Evolutionary conservation across 1,139 yeast genomes (phyloP).

Genomic region (Scheffersomyces segobiensis): DNA sequence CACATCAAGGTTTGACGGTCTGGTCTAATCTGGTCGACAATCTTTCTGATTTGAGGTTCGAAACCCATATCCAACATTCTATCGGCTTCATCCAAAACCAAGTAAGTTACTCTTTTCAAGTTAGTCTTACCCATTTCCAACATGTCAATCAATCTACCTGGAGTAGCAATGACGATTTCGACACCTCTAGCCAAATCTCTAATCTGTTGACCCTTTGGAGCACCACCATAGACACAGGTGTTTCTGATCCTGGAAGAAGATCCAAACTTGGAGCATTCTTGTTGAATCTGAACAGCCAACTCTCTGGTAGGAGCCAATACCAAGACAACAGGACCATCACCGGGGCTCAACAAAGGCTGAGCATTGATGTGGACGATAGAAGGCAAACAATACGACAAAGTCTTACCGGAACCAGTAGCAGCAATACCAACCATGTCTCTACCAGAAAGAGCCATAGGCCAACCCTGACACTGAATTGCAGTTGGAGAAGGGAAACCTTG

Average conservation of each 20-base stretch:
- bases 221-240: constrained; percentile 99
- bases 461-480: constrained; percentile 97
- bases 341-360: constrained; percentile 87
- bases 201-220: constrained; percentile 95
- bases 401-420: constrained; percentile 98
- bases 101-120: constrained; percentile 92
- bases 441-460: constrained; percentile 99
- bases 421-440: constrained; percentile 99
- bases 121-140: constrained; percentile 93
- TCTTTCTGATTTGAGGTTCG: constrained; percentile 94
- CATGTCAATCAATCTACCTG: constrained; percentile 98
- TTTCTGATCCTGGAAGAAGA: constrained; percentile 88
- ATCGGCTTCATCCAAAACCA: constrained; percentile 96
- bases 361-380: constrained; percentile 97
- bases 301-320: constrained; percentile 99
- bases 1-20: constrained; percentile 99
- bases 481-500: constrained; percentile 96
- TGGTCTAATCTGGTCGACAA: constrained; percentile 93
- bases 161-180: constrained; percentile 94
- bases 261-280: constrained; percentile 94
- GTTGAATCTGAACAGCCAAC: constrained; percentile 95
- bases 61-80: constrained; percentile 98
- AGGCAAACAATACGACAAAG: constrained; percentile 94
- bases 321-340: constrained; percentile 96
- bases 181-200: constrained; percentile 94